Evolutionary conservation across 2,329 filamentous ascomycete genomes (phyloP), one percentile per base, ranked within the genome.

Genomic region (Colletotrichum incanum): DNA sequence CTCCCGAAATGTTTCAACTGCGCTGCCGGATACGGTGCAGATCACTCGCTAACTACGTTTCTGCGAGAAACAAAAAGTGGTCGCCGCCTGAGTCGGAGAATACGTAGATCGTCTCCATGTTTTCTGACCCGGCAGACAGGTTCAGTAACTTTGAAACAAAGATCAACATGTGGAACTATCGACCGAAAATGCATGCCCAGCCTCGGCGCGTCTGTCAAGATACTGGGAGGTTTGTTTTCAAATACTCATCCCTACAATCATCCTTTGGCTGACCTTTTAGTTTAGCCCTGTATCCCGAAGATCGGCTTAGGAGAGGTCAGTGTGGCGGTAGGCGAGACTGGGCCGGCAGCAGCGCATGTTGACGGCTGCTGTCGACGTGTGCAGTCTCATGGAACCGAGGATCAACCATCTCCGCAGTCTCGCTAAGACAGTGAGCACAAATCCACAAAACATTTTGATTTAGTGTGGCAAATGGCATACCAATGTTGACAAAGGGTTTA

Each of bases 61-160:
- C 5, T 28, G 23, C 16, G 20, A 60, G 39, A 60, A 60, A 60
- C 56, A 47, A 61, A 61, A 8, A 37, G 43, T 26, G 59, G 59
- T 12, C 45, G 37, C 12, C 11, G 12, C 34, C 11, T 9, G 3
- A 6, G 26, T 31, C 41, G 50, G 26, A 28, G 26, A 60, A 61
- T 20, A 16, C 20, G 26, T 23, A 28, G 41, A n/a, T 11, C 59
- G 28, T 4, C 45, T n/a, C 28, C 43, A 37, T 16, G 7, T 49
- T 26, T 31, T 23, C 20, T 34, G 16, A 8, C 20, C 16, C 60
- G n/a, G 5, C n/a, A 9, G 34, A 20, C 34, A 23, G 59, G 28
- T n/a, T 52, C n/a, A n/a, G 14, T 41, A 34, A 9, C 23, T 5
- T 26, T 26, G 2, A n/a, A 26, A 39, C 20, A 6, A n/a, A 7